A percentile compares a stretch with the other conserved stretches of the same genome.
These are phyloP conservation scores for Corynespora cassiicola DNA, from an alignment of 2,329 filamentous ascomycete genomes.

Conservation along the genomic window DNA sequence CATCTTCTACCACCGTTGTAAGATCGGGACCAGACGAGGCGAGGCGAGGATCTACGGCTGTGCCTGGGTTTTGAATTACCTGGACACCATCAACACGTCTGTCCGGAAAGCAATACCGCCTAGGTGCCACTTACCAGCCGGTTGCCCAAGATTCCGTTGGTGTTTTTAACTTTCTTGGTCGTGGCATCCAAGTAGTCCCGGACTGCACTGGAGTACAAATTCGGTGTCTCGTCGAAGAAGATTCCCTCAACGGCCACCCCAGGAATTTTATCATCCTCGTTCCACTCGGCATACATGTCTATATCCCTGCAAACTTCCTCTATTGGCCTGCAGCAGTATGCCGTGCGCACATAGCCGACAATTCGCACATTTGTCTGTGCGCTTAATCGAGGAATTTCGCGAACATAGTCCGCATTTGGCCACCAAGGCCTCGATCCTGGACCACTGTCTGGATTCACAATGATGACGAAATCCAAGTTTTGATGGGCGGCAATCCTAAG, in stretches of 20 bases:
- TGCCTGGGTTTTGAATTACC: conserved; percentile 40
- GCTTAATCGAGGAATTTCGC: conserved; percentile 50
- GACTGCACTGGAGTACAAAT: conserved; percentile 20
- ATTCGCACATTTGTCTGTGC: conserved; percentile 54
- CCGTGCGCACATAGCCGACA: conserved; percentile 59
- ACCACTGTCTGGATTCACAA: conserved; percentile 57
- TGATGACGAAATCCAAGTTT: conserved; percentile 56
- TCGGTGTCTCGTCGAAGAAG: conserved; percentile 60
- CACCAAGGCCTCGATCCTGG: conserved; percentile 53
- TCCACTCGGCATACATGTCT: conserved; percentile 54
- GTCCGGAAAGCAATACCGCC: neutral
- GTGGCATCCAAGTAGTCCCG: conserved; percentile 27
- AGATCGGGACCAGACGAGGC: conserved; percentile 31
- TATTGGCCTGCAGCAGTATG: conserved; percentile 48
- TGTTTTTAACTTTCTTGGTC: conserved; percentile 17
- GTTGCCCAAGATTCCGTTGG: conserved; percentile 10
- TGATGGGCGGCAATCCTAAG: conserved; percentile 37
- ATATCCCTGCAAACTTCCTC: conserved; percentile 47
- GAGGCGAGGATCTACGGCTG: conserved; percentile 25
- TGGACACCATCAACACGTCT: conserved; percentile 1
- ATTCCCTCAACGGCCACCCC: conserved; percentile 54
- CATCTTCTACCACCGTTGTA: conserved; percentile 32
- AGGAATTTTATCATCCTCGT: conserved; percentile 27
- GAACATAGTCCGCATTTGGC: conserved; percentile 55
- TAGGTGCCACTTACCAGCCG: conserved; percentile 21